Evolutionary conservation across 2,329 filamentous ascomycete species (phyloP), one percentile per base, ranked within the genome.

Genomic region (Ophiocordyceps robertsii): DNA sequence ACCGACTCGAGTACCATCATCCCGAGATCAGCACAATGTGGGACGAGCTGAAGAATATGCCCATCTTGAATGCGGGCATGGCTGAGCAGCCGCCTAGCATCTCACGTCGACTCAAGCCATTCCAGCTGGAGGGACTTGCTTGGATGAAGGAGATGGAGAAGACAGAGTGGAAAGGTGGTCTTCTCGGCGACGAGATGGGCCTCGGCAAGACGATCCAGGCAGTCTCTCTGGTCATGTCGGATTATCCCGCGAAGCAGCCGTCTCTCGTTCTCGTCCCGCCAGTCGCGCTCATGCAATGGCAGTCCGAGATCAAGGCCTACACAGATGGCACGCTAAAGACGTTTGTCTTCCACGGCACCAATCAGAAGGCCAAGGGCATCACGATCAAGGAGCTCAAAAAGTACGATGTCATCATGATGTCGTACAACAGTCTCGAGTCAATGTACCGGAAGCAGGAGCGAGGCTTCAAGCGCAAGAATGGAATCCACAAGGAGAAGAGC

Each of bases 201-300:
- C 84, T 98, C 65, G 92, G 92, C 40, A 98, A 98, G 67, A 98
- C 92, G 0, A 96, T 98, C 40, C 92, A 98, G 62, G 90, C 92
- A 3, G 92, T 98, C 16, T 95, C 90, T 3, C 73, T 98, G 37
- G 88, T 98, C 61, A 96, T 96, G 92, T 95, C 90, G 1, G 89
- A 96, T 58, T 95, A 85, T 54, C 90, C 89, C 4, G 84, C 80
- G 19, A 83, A 82, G 51, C 67, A 82, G 43, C 90, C 92, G 1
- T 84, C 87, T 0, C 70, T 96, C 4, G 89, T 96, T 2, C 73
- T 95, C 30, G 88, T 95, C 1, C 90, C 90, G 0, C 90, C 90
- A 0, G 90, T 95, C 35, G 90, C 90, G 35, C 66, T 96, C 40
- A 93, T 95, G 84, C 90, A 96, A 57, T 96, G 90, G 90, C 84